These are phyloP conservation scores for Clarireedia monteithiana DNA, from an alignment of 2,329 filamentous ascomycete genomes.

Conservation along the genomic window DNA sequence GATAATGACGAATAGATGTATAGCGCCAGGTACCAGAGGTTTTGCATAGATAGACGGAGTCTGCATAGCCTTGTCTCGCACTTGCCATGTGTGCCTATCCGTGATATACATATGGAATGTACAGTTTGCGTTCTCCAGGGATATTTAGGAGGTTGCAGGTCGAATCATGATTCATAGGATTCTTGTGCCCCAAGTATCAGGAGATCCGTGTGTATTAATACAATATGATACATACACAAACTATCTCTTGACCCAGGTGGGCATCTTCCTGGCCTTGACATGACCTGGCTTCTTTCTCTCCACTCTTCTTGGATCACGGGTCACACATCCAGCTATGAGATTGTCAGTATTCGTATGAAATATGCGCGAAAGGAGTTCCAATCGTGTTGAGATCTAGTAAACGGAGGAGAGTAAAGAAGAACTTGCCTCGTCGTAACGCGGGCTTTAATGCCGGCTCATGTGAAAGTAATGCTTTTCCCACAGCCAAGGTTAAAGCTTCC, in stretches of 20 bases:
- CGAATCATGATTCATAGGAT: too few species aligned
- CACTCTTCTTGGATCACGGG: slow-evolving; percentile 82
- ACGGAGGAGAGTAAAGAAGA: not conserved
- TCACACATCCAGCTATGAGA: slow-evolving; percentile 75
- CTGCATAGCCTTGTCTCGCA: too few species aligned
- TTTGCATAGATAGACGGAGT: too few species aligned
- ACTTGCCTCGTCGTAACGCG: slow-evolving; percentile 78
- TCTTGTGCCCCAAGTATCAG: not conserved
- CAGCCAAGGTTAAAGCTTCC: slow-evolving; percentile 83
- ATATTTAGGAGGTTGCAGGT: too few species aligned
- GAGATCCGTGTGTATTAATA: slow-evolving; percentile 12
- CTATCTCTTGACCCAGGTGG: slow-evolving; percentile 82
- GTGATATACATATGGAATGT: too few species aligned
- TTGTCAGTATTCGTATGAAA: slow-evolving; percentile 19
- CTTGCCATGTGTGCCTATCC: too few species aligned
- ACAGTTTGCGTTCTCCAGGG: too few species aligned
- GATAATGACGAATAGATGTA: too few species aligned
- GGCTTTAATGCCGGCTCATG: slow-evolving; percentile 92
- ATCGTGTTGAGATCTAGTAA: not conserved
- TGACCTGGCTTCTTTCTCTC: slow-evolving; percentile 98
- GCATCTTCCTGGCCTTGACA: slow-evolving; percentile 96
- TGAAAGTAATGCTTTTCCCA: slow-evolving; percentile 78
- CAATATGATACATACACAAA: slow-evolving; percentile 24
- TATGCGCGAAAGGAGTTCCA: not conserved
- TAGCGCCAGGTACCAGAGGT: too few species aligned